phyloP scores from a whole-genome alignment of 1,284 basidiomycete species.

The Ganoderma resinaceum region DNA sequence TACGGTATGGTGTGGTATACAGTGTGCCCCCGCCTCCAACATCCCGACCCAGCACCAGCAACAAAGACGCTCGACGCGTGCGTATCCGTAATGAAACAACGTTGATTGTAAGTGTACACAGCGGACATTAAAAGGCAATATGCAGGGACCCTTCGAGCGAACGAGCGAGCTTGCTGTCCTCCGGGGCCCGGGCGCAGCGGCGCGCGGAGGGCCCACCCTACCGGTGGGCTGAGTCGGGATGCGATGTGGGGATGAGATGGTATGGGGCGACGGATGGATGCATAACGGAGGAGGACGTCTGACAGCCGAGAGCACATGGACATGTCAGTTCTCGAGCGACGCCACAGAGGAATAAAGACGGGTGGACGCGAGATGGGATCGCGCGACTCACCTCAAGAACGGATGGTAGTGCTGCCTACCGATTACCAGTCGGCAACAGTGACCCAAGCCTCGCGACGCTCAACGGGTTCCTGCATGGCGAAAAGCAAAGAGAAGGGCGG shows the following conservation, averaged over 20 bases:
- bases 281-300: slow-evolving; percentile 2
- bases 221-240: background rate
- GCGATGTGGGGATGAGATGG: background rate
- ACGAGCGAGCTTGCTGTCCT: background rate
- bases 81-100: slow-evolving; percentile 23
- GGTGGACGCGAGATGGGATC: too few species aligned
- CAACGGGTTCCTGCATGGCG: slow-evolving; percentile 3
- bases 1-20: slow-evolving; percentile 6
- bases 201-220: slow-evolving; percentile 2
- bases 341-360: background rate
- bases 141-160: slow-evolving; percentile 6
- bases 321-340: slow-evolving; percentile 3
- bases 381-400: slow-evolving; percentile 10
- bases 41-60: background rate
- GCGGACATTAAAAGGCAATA: slow-evolving; percentile 19
- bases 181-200: background rate
- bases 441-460: slow-evolving; percentile 31
- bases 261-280: background rate
- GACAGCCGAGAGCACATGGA: background rate
- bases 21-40: background rate
- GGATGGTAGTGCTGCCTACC: background rate
- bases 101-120: slow-evolving; percentile 21
- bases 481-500: background rate
- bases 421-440: slow-evolving; percentile 31
- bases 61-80: background rate